Evolutionary conservation across 495 filamentous ascomycete genomes (phyloP), one percentile per base, ranked within the genome.

Genomic region (Podospora tetraspora): DNA sequence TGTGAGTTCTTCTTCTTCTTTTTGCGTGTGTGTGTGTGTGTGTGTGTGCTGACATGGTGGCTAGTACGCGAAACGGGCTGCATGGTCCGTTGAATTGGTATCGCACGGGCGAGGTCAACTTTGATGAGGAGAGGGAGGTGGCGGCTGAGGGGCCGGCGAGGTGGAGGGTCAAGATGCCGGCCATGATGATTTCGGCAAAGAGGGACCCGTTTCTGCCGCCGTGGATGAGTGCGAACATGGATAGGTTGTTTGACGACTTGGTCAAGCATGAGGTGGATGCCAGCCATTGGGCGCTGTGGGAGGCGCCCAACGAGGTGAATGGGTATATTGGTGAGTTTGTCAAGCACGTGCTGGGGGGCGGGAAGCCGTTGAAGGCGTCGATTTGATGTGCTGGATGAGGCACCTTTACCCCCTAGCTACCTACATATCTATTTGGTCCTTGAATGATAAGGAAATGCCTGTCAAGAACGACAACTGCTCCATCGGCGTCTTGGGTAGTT

Each of bases 71-170:
- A n/a, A 82, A 88, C 69, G 94, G 93, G 0, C 73, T 97, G 64
- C 85, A 88, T 70, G 92, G 91, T 3, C 89, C 91, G 22, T 81
- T 90, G 87, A 90, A 93, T 72, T 97, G 93, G 92, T 97, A 98
- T 77, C 85, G 90, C 19, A 90, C 87, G 3, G 76, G 82, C 1
- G 74, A 87, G 75, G 76, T 90, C 64, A 97, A 97, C 75, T 90
- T 83, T 74, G 82, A 91, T 11, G 92, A 97, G 63, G 94, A 97
- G 71, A 73, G 84, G 57, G 79, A 72, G 72, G 72, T 85, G 59
- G 71, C 72, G 7, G 75, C 78, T 65, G 27, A 61, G 62, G 68
- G 71, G 22, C 22, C 29, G 10, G 58, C 16, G 10, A 68, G 70
- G 73, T 69, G 63, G 6, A 77, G 68, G 63, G 84, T 96, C 69